phyloP scores from a whole-genome alignment of 2,329 filamentous ascomycete genomes.

The Trichophaea hybrida region DNA sequence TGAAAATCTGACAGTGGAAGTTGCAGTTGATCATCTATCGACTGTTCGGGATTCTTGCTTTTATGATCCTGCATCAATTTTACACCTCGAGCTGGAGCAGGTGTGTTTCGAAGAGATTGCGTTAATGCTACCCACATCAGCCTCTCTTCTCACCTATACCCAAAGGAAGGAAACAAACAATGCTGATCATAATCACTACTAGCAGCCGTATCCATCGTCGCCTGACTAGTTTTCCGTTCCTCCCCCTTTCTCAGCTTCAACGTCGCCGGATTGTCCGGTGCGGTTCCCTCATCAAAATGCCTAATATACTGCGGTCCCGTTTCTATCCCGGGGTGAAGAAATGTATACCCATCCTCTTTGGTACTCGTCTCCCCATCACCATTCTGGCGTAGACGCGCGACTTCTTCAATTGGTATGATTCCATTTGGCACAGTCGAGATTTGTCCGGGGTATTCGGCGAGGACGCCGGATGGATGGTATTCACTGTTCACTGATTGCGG shows the following conservation, averaged over 20 bases:
- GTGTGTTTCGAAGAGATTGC: background rate
- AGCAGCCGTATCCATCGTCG: background rate
- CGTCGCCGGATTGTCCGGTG: no score
- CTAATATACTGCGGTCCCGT: background rate
- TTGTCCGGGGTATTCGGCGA: background rate
- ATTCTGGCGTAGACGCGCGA: background rate
- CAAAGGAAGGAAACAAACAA: background rate
- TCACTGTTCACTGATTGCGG: background rate
- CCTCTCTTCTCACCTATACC: background rate
- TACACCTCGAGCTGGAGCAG: background rate
- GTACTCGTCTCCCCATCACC: background rate
- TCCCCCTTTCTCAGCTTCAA: no score
- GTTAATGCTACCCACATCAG: background rate
- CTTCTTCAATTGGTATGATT: background rate
- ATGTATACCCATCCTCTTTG: background rate
- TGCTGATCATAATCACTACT: conserved; percentile 8
- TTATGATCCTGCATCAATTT: background rate
- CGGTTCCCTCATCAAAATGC: background rate
- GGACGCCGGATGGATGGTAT: background rate
- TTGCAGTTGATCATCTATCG: background rate
- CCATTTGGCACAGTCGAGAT: background rate
- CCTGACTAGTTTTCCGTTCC: background rate
- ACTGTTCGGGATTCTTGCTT: background rate
- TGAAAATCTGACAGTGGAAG: background rate
- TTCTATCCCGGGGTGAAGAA: background rate